These are phyloP conservation scores for Geotrichum candidum DNA, from an alignment of 1,139 yeast genomes.

Conservation along the genomic window DNA sequence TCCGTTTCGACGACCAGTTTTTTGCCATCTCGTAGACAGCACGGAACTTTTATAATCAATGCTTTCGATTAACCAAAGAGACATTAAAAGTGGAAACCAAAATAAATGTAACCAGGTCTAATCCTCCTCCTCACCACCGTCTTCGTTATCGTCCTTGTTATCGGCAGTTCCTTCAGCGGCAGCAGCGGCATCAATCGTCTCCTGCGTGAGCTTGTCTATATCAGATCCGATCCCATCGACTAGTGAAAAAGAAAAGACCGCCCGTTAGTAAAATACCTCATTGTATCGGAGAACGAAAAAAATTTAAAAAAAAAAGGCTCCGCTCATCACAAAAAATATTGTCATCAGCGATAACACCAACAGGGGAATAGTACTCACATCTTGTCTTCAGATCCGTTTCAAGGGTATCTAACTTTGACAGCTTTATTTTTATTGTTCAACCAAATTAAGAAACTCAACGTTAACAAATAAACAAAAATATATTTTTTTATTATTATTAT, in stretches of 20 bases:
- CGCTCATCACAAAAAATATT: background rate
- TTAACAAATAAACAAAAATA: background rate
- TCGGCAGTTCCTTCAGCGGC: background rate
- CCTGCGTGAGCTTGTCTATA: constrained; percentile 4
- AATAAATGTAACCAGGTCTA: background rate
- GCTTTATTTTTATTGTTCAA: background rate
- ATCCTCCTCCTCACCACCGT: background rate
- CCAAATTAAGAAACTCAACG: background rate
- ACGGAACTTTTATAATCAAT: no score
- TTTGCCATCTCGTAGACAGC: no score
- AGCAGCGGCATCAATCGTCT: background rate
- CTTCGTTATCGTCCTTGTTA: background rate
- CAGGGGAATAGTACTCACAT: constrained; percentile 1
- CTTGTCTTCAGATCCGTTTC: constrained; percentile 11
- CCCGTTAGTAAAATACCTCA: background rate
- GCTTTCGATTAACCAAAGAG: no score
- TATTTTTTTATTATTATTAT: background rate
- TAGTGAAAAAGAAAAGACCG: background rate
- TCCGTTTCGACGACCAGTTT: no score
- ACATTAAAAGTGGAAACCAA: no score
- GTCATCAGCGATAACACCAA: background rate
- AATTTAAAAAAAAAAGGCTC: background rate
- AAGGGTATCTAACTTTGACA: constrained; percentile 11
- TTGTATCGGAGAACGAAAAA: background rate
- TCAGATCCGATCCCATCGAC: constrained; percentile 10